A percentile compares a stretch with the other conserved stretches of the same genome.
Evolutionary conservation across 805 yeast species (phyloP).

Genomic region (Scheffersomyces stipitis): DNA sequence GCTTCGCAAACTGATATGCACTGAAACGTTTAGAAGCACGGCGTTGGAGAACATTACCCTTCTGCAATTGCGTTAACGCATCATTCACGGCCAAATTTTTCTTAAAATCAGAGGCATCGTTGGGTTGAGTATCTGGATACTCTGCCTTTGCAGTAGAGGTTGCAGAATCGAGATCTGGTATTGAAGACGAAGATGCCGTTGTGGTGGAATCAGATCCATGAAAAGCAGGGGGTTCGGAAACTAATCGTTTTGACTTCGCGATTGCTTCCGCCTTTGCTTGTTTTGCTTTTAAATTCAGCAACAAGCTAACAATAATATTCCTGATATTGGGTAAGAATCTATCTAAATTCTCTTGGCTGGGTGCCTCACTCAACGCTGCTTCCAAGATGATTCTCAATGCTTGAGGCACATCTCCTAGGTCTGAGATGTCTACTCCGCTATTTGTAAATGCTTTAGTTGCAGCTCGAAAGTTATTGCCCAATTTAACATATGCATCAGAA

Average conservation of each 20-base stretch:
- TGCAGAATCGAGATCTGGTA: constrained; percentile 8
- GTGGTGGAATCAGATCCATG: constrained; percentile 6
- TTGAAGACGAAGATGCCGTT: constrained; percentile 6
- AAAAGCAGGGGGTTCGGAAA: constrained; percentile 10
- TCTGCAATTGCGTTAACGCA: constrained; percentile 76
- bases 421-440: constrained; percentile 78
- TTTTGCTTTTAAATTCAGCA: constrained; percentile 78
- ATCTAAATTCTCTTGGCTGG: constrained; percentile 81
- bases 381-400: constrained; percentile 78
- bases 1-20: constrained; percentile 86
- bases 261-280: constrained; percentile 56
- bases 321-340: constrained; percentile 79
- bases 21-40: constrained; percentile 93
- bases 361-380: constrained; percentile 79
- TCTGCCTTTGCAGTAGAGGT: constrained; percentile 5
- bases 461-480: constrained; percentile 91
- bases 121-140: background rate
- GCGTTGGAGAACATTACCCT: constrained; percentile 80
- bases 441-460: constrained; percentile 76
- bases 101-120: background rate
- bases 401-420: constrained; percentile 88
- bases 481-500: constrained; percentile 83
- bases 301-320: constrained; percentile 76
- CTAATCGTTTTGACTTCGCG: constrained; percentile 19
- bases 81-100: constrained; percentile 32